Conservation (phyloP, 805 yeast genomes). For the Cyberlindnera meyerae region DNA sequence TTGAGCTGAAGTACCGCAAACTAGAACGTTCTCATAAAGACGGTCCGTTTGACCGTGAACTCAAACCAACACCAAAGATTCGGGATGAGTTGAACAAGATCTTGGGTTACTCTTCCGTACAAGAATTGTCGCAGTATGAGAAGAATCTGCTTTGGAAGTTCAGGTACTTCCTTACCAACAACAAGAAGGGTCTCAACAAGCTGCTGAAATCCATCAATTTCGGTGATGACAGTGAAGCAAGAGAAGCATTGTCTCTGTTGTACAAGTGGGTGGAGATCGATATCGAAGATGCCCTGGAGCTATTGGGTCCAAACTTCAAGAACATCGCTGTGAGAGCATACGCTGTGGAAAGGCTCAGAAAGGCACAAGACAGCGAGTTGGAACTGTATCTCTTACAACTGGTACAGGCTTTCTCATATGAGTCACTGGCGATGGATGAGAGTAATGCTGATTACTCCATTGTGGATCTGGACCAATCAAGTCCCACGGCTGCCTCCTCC, state of each 20-base stretch:
- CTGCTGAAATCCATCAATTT: slow-evolving; percentile 84
- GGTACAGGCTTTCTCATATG: slow-evolving; percentile 89
- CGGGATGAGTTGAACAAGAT: slow-evolving; percentile 70
- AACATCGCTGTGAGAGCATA: slow-evolving; percentile 72
- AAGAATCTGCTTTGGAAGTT: slow-evolving; percentile 88
- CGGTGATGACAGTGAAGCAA: slow-evolving; percentile 77
- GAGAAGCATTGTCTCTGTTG: slow-evolving; percentile 70
- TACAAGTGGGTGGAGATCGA: slow-evolving; percentile 72
- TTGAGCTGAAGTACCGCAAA: slow-evolving; percentile 81
- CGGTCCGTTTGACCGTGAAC: slow-evolving; percentile 71
- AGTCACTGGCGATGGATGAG: slow-evolving; percentile 27
- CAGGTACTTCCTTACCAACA: slow-evolving; percentile 71
- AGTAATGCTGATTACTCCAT: slow-evolving; percentile 34
- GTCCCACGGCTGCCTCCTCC: slow-evolving; percentile 13
- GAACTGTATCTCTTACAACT: slow-evolving; percentile 80
- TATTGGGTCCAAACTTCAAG: slow-evolving; percentile 72
- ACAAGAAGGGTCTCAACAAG: slow-evolving; percentile 67
- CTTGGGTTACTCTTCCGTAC: slow-evolving; percentile 75
- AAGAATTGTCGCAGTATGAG: slow-evolving; percentile 74
- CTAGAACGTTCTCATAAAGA: slow-evolving; percentile 80
- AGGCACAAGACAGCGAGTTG: slow-evolving; percentile 76
- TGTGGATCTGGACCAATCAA: slow-evolving; percentile 29
- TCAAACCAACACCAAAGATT: slow-evolving; percentile 81
- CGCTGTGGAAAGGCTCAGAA: slow-evolving; percentile 79
- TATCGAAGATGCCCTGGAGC: slow-evolving; percentile 80